Base-by-base conservation (phyloP, 371 early-diverging fungal genomes). In the Mortierella sp. region DNA sequence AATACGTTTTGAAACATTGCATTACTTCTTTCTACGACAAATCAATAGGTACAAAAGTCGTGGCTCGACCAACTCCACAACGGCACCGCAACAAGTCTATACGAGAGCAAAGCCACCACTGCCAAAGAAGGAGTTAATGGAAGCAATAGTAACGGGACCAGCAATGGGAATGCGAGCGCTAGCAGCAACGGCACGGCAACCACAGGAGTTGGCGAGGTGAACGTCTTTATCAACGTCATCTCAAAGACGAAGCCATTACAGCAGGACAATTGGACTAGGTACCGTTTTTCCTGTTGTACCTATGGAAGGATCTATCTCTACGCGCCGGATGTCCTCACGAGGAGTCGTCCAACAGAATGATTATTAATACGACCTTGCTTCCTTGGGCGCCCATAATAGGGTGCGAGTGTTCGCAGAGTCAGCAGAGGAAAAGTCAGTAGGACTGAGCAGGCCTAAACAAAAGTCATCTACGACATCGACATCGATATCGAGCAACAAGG, bases 151-250 rank as follows among this genome's bases (percentile, higher is more conserved):
- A 46, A 70, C 29, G 29, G 49, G 41, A 16, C 11, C 44, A 46
- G 35, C 46, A 63, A 55, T 46, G 51, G 7, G 58, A 4, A 32
- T 46, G 7, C 35, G 54, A 48, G 16, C 27, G 27, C 46, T 54
- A 70, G 4, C 58, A 10, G 18, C 56, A 16, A 48, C 27, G 7
- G 43, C 24, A 41, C 72, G 38, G n/a, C 27, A 14, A 46, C 49
- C 14, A 18, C 80, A 29, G 82, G 65, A 72, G 82, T 51, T 6
- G 74, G 75, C 32, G 86, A 86, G 18, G 86, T 86, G 38, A 86
- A 86, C n/a, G 74, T 82, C 54, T 86, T 79, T 71, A 78, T 86
- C 44, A 86, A 82, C 44, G 86, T 86, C 65, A 82, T 86, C 70
- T 79, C 86, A 2, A 86, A 78, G 56, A 56, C 72, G 16, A 79